Base-by-base conservation (phyloP, 352 stramenopile genomes). In the Phytophthora pistaciae region DNA sequence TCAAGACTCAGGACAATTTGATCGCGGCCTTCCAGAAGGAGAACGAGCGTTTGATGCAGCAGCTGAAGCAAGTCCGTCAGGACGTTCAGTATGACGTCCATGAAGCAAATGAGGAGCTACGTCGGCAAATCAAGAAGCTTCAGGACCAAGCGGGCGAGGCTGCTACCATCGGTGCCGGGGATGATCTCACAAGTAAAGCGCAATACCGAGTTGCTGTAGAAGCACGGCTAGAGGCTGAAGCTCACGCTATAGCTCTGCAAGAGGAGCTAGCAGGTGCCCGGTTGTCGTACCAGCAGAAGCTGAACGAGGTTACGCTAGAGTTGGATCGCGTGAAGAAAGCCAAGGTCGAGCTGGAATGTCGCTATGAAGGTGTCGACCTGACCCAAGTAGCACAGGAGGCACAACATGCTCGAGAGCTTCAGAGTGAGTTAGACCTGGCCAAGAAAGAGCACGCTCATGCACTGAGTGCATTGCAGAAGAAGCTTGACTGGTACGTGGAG, bases 401-500 rank as follows among this genome's bases (percentile, higher is more conserved):
- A 5, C 60, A 84, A 16, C 78, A 91, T 6, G 76, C 83, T 23
- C 70, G 77, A 13, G 52, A 79, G 16, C 63, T 93, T 46, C 75
- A 91, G 21, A 67, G 64, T 23, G 73, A 91, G 38, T 25, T 93
- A 31, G 60, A 75, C 18, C 16, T 81, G 7, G 60, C 68, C 59
- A 82, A 89, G 56, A 85, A 80, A 50, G 79, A 93, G n/a, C 77
- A 85, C 27, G 55, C 80, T 1, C 84, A 82, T 65, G 69, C 79
- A 18, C 46, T 94, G 8, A 50, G 21, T n/a, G 68, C 68, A 23
- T 64, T 96, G 18, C 86, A 96, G 56, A 89, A 92, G 61, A 96
- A 95, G 31, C 56, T 96, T 14, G 87, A 94, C 44, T 96, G 90
- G 90, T 96, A 96, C 42, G 84, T 95, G 14, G 79, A 86, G 46